phyloP scores from a whole-genome alignment of 139 green algal species.

The Haematococcus sp. region DNA sequence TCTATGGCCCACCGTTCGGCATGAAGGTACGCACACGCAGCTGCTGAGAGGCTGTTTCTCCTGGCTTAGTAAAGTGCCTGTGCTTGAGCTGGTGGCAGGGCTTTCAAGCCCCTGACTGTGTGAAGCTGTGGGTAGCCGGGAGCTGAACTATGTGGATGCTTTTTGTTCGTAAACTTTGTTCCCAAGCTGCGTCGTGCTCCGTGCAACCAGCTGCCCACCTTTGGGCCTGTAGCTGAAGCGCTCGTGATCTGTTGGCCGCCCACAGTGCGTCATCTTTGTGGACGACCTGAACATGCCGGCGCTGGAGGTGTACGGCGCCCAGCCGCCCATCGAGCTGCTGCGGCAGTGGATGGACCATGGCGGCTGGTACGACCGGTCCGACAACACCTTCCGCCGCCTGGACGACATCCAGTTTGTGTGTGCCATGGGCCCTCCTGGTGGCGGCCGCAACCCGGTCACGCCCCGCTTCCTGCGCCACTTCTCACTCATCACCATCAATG shows the following conservation, averaged over 20 bases:
- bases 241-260: too few species aligned
- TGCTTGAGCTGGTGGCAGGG: too few species aligned
- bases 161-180: too few species aligned
- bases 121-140: too few species aligned
- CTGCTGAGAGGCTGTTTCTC: too few species aligned
- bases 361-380: constrained; percentile 64
- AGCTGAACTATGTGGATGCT: too few species aligned
- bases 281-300: constrained; percentile 75
- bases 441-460: constrained; percentile 65
- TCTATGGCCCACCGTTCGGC: constrained; percentile 62
- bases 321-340: constrained; percentile 80
- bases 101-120: too few species aligned
- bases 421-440: constrained; percentile 67
- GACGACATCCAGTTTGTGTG: constrained; percentile 75
- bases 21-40: constrained; percentile 28
- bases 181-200: too few species aligned
- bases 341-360: constrained; percentile 68
- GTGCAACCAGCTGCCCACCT: too few species aligned
- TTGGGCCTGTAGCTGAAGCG: too few species aligned
- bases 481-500: constrained; percentile 54
- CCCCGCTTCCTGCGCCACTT: constrained; percentile 68
- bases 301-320: constrained; percentile 57
- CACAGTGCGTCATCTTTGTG: constrained; percentile 59
- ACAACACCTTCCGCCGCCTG: constrained; percentile 63
- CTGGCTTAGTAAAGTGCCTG: too few species aligned